These are phyloP conservation scores for Parietaria judaica DNA, from an alignment of 306 rosid genomes.

Conservation along the genomic window DNA sequence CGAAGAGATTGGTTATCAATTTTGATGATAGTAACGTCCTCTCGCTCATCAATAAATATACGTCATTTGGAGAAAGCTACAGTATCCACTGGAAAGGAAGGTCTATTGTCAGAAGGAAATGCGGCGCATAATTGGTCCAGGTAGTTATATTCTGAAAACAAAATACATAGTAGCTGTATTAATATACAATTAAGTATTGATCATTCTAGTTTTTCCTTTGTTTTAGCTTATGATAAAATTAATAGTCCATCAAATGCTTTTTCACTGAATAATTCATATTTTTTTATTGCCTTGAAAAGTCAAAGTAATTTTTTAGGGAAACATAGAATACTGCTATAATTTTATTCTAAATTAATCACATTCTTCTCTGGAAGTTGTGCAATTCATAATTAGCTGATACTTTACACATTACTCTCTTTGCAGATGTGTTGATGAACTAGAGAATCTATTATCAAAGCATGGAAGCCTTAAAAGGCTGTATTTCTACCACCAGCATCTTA, in stretches of 20 bases:
- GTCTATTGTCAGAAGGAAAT: conserved; percentile 87
- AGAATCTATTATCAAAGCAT: conserved; percentile 78
- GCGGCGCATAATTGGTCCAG: conserved; percentile 98
- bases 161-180: not conserved
- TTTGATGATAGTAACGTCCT: conserved; percentile 88
- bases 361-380: not conserved
- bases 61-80: conserved; percentile 99
- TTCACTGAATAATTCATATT: no score
- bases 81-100: conserved; percentile 95
- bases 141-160: conserved; percentile 23
- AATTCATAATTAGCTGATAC: not conserved
- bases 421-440: conserved; percentile 96
- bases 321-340: no score
- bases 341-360: no score
- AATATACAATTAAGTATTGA: not conserved
- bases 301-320: no score
- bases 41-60: conserved; percentile 89
- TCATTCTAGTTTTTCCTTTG: no score
- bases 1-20: conserved; percentile 87
- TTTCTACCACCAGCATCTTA: conserved; percentile 93
- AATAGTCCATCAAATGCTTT: no score
- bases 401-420: conserved; percentile 9
- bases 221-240: no score
- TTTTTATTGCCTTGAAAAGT: no score
- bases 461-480: conserved; percentile 90